Conservation (phyloP, 2,329 filamentous ascomycete genomes). For the Zymoseptoria crescenta region DNA sequence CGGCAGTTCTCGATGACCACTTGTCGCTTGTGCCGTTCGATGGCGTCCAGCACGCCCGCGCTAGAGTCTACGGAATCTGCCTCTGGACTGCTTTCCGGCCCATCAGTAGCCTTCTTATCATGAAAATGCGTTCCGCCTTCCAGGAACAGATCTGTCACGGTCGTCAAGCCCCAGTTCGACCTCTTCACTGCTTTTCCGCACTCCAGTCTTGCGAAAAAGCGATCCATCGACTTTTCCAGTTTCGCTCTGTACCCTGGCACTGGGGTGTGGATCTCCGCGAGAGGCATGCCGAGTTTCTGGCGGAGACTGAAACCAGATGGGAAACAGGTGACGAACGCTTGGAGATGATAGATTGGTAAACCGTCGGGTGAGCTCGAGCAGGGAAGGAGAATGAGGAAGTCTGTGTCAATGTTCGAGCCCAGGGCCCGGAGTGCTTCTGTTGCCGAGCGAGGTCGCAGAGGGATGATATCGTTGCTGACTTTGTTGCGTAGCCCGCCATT, state of each 20-base stretch:
- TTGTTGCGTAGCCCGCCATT: conserved; percentile 38
- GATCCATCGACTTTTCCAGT: conserved; percentile 53
- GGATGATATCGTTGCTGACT: conserved; percentile 38
- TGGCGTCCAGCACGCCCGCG: neutral
- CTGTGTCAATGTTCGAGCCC: conserved; percentile 49
- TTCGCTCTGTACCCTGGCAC: conserved; percentile 52
- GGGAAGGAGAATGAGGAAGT: conserved; percentile 52
- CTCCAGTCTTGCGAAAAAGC: conserved; percentile 50
- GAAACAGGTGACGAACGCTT: conserved; percentile 50
- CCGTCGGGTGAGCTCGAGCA: conserved; percentile 14
- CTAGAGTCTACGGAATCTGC: neutral
- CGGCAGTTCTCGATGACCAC: conserved; percentile 35
- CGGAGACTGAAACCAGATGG: conserved; percentile 51
- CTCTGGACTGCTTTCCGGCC: conserved; percentile 6
- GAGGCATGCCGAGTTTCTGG: conserved; percentile 46
- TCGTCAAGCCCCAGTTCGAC: conserved; percentile 47
- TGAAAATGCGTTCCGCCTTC: conserved; percentile 39
- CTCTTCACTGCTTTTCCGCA: conserved; percentile 49
- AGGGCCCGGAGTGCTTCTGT: conserved; percentile 41
- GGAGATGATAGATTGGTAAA: conserved; percentile 42
- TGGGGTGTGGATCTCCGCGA: conserved; percentile 50
- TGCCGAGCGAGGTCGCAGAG: conserved; percentile 30
- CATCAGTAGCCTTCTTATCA: conserved; percentile 23
- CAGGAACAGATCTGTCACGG: conserved; percentile 34
- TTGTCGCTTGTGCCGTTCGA: conserved; percentile 24